Evolutionary conservation across 176 grass and related monocot species (phyloP), one percentile per base, ranked within the genome.

Genomic region (Cenchrus purpureus): DNA sequence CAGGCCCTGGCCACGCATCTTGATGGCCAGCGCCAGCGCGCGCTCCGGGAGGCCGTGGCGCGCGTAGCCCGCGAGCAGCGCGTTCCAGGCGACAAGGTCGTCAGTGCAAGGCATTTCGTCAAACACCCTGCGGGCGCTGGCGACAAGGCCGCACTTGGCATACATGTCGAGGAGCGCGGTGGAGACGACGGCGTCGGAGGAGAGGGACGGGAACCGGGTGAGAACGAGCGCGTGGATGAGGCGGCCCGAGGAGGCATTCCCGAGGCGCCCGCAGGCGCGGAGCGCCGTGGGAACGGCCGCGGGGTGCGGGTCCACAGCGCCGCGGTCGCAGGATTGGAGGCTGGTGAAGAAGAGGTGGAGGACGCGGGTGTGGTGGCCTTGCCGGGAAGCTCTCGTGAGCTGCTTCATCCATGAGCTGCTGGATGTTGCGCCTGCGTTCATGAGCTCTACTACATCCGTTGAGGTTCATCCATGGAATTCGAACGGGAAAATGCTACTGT

Each of bases 91-190:
- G 40, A 92, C 85, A 28, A 90, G 73, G 86, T 95, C 93, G 52
- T 32, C 45, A 3, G 7, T 4, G 11, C 43, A 14, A 19, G 20
- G 55, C 85, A 79, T 90, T 84, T 81, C 85, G 15, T 92, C 93
- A 71, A 95, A 95, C 88, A 95, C 81, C 73, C 40, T 82, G 19
- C 90, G 90, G 65, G 93, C 93, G 67, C 77, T 55, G 12, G 42
- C 12, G 12, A 92, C 44, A 17, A 81, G 79, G 15, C 83, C 79
- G 32, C 90, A 90, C 68, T 92, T 95, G 15, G 75, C 86, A 76
- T 92, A 92, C 93, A 95, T 90, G 58, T 92, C 71, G 45, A 92
- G 88, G 34, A 95, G 71, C 13, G 90, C 88, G 15, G 90, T 90
- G 46, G 57, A 58, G 60, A 60, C 22, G 86, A 95, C 78, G 49